phyloP scores from a whole-genome alignment of 495 filamentous ascomycete species.

The Diplogelasinospora grovesii region DNA sequence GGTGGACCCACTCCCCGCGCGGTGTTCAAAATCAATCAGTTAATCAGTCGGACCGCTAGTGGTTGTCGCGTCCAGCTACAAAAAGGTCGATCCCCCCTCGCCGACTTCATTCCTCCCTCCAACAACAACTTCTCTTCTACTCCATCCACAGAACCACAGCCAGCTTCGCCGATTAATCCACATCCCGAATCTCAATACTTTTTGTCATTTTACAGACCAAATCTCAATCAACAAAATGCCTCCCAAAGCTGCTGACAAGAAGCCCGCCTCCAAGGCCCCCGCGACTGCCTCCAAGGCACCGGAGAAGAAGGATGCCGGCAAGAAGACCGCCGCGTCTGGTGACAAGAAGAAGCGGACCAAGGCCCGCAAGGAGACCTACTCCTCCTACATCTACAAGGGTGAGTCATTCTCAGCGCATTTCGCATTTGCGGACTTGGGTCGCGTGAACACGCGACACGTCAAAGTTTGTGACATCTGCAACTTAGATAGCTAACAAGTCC shows the following conservation, averaged over 20 bases:
- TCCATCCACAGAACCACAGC: conserved; percentile 23
- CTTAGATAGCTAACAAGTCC: conserved; percentile 11
- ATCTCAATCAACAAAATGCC: conserved; percentile 63
- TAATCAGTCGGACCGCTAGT: conserved; percentile 35
- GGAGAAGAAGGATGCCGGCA: conserved; percentile 99
- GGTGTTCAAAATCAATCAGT: conserved; percentile 38
- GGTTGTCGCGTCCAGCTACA: conserved; percentile 44
- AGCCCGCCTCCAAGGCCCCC: conserved; percentile 94
- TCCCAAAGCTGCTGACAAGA: conserved; percentile 97
- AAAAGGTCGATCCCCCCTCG: conserved; percentile 40
- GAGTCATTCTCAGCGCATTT: conserved; percentile 26
- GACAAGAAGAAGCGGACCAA: conserved; percentile 99
- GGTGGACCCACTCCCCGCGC: conserved; percentile 20
- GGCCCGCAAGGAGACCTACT: conserved; percentile 99
- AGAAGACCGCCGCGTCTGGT: conserved; percentile 93
- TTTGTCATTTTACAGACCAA: conserved; percentile 25
- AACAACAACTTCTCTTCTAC: conserved; percentile 39
- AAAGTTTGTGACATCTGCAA: not conserved
- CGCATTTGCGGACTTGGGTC: too few relatives aligned
- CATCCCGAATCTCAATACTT: conserved; percentile 14
- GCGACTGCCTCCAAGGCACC: conserved; percentile 63
- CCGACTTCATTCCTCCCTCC: conserved; percentile 38
- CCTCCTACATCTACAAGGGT: conserved; percentile 99
- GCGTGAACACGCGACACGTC: conserved; percentile 3
- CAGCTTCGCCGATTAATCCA: conserved; percentile 29